Conservation (phyloP, 2,329 filamentous ascomycete species). For the Fusarium anguioides region DNA sequence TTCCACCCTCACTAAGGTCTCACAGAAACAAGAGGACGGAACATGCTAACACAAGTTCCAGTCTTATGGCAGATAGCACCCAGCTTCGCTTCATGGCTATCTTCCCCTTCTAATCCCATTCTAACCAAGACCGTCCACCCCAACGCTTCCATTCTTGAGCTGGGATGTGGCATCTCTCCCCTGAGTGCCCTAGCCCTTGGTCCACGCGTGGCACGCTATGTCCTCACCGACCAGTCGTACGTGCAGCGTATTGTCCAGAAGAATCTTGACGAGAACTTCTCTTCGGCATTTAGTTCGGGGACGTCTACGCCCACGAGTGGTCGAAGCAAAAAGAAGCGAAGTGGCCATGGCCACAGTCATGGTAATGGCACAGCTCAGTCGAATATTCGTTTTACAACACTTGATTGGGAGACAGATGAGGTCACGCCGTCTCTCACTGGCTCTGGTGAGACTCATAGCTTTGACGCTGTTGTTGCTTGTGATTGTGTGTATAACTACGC, state of each 20-base stretch:
- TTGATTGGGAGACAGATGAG: constrained; percentile 86
- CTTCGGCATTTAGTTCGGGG: constrained; percentile 21
- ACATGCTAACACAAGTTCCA: constrained; percentile 48
- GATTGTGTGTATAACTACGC: constrained; percentile 97
- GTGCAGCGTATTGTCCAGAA: constrained; percentile 79
- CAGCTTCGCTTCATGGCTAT: constrained; percentile 83
- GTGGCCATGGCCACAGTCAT: constrained; percentile 27
- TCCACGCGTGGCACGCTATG: constrained; percentile 70
- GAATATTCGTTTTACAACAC: constrained; percentile 66
- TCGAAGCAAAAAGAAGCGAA: constrained; percentile 35
- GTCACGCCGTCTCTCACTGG: constrained; percentile 59
- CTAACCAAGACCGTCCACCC: constrained; percentile 62
- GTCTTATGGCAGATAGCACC: constrained; percentile 95
- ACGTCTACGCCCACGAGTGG: constrained; percentile 17
- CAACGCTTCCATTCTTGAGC: constrained; percentile 74
- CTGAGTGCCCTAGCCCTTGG: constrained; percentile 78
- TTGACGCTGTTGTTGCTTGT: constrained; percentile 83
- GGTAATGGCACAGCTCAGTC: constrained; percentile 23
- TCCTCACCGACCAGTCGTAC: constrained; percentile 90
- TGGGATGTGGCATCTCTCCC: constrained; percentile 89
- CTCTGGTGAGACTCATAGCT: constrained; percentile 54
- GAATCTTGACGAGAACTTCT: constrained; percentile 76
- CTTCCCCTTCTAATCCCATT: constrained; percentile 70
- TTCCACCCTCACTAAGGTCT: constrained; percentile 4
- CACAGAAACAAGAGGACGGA: not conserved